Conservation (phyloP, 495 filamentous ascomycete species). For the Talaromyces liani region DNA sequence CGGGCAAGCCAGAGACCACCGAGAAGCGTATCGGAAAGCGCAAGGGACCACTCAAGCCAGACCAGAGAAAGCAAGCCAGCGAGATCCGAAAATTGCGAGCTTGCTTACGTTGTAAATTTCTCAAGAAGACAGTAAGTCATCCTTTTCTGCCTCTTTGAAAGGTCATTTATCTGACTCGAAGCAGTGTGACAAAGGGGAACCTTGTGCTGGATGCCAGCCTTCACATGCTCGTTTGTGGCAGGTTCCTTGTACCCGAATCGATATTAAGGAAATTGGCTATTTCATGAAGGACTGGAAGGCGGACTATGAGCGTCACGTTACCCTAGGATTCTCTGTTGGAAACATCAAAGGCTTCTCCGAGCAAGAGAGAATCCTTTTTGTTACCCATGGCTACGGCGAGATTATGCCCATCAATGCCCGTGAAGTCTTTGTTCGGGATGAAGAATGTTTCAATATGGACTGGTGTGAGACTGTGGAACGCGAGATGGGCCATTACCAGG, state of each 20-base stretch:
- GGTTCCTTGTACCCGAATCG: constrained; percentile 89
- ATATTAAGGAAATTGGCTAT: constrained; percentile 93
- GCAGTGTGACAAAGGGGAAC: constrained; percentile 84
- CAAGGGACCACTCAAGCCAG: constrained; percentile 80
- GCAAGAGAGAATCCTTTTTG: constrained; percentile 69
- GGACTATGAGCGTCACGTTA: constrained; percentile 84
- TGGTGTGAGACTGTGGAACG: constrained; percentile 76
- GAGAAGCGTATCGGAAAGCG: constrained; percentile 88
- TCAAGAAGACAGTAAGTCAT: constrained; percentile 76
- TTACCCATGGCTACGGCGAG: constrained; percentile 86
- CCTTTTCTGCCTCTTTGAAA: background rate
- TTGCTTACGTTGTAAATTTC: constrained; percentile 91
- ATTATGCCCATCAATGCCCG: constrained; percentile 81
- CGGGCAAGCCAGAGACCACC: constrained; percentile 64
- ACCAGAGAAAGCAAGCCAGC: constrained; percentile 87
- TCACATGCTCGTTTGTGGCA: constrained; percentile 91
- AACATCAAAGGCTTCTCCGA: constrained; percentile 90
- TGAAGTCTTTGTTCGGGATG: constrained; percentile 83
- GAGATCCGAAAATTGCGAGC: constrained; percentile 89
- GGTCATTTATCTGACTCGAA: background rate
- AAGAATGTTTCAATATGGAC: constrained; percentile 84
- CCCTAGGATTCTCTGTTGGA: constrained; percentile 75
- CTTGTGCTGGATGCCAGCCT: constrained; percentile 85
- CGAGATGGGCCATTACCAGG: constrained; percentile 68
- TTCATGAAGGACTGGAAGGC: constrained; percentile 99